Evolutionary conservation across 2,329 filamentous ascomycete species (phyloP).

Genomic region (Aspergillus flavus): DNA sequence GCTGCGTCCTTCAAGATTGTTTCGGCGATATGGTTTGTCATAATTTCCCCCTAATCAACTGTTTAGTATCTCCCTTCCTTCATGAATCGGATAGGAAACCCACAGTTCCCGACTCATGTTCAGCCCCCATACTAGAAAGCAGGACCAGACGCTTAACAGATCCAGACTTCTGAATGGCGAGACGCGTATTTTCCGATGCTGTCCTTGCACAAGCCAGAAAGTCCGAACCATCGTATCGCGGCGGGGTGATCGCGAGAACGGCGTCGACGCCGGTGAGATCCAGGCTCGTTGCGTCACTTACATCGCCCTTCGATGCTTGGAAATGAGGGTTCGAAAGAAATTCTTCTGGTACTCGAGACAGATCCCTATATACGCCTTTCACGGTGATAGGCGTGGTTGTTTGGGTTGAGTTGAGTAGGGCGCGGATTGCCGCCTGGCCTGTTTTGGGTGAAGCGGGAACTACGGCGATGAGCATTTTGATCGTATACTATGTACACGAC

Average conservation of each 20-base stretch:
- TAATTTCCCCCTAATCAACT: constrained; percentile 17
- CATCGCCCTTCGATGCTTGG: constrained; percentile 14
- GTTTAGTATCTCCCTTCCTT: not conserved
- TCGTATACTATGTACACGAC: no score
- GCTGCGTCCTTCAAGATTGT: constrained; percentile 12
- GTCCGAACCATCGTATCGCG: constrained; percentile 11
- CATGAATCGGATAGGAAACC: not conserved
- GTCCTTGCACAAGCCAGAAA: constrained; percentile 10
- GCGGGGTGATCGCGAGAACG: constrained; percentile 17
- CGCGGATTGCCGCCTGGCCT: constrained; percentile 13
- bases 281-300: constrained; percentile 7
- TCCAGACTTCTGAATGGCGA: constrained; percentile 10
- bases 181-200: constrained; percentile 12
- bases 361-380: constrained; percentile 18
- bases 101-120: constrained; percentile 15
- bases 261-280: constrained; percentile 16
- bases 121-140: constrained; percentile 18
- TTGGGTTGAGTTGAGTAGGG: constrained; percentile 9
- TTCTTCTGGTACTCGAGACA: constrained; percentile 9
- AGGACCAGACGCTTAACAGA: constrained; percentile 16
- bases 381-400: not conserved
- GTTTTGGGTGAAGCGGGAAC: constrained; percentile 19
- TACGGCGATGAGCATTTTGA: constrained; percentile 18
- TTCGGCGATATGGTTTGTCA: constrained; percentile 19
- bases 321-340: constrained; percentile 16